phyloP scores from a whole-genome alignment of 1,284 basidiomycete species.

The Paramarasmius palmivorus region DNA sequence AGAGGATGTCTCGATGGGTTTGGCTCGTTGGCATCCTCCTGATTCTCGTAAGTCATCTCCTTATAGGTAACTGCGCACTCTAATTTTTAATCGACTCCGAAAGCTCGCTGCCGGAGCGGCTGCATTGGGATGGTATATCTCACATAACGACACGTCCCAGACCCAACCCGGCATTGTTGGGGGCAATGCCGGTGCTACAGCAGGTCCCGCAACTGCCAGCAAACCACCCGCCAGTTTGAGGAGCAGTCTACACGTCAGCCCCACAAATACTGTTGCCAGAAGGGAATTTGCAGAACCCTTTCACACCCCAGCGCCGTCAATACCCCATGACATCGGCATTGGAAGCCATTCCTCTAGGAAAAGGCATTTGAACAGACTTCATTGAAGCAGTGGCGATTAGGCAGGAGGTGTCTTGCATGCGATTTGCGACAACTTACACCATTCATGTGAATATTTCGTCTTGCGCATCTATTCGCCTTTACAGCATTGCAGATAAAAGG shows the following conservation, averaged over 20 bases:
- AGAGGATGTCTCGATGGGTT: conserved; percentile 61
- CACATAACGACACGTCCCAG: not conserved
- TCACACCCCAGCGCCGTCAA: not conserved
- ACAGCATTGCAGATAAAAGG: no score
- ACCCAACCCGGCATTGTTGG: not conserved
- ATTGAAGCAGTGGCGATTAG: no score
- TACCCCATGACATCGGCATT: no score
- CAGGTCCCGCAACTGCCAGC: not conserved
- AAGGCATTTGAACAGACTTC: no score
- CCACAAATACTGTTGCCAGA: conserved; percentile 48
- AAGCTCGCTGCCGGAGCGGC: conserved; percentile 54
- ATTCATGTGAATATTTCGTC: no score
- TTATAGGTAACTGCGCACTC: conserved; percentile 1
- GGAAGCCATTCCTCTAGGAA: no score
- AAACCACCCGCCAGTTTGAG: conserved; percentile 12
- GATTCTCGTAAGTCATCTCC: conserved; percentile 44
- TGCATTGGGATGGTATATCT: conserved; percentile 48
- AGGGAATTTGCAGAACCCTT: conserved; percentile 21
- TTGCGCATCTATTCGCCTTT: no score
- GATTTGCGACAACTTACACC: no score
- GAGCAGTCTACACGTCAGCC: conserved; percentile 34
- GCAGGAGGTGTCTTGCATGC: no score
- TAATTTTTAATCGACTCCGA: not conserved
- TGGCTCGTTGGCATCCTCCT: conserved; percentile 66
- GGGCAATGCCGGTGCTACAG: not conserved